phyloP scores from a whole-genome alignment of 1,139 yeast species.

The Saccharomyces hybrid region DNA sequence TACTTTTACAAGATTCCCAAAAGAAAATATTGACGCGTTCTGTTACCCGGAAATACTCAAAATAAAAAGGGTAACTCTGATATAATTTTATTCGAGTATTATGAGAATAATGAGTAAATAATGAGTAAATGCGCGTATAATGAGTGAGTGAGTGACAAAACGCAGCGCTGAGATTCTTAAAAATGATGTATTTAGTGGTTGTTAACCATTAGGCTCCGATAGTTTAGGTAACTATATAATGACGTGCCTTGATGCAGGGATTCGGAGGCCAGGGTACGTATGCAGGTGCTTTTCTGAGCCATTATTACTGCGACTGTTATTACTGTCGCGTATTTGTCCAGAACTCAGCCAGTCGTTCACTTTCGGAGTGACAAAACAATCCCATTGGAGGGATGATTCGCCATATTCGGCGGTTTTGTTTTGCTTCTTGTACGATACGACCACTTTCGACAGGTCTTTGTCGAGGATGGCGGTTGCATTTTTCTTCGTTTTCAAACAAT shows the following conservation, averaged over 20 bases:
- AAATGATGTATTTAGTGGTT: not conserved
- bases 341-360: not conserved
- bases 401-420: not conserved
- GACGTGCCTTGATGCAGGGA: not conserved
- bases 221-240: not conserved
- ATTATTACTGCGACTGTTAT: not conserved
- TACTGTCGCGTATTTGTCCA: conserved; percentile 2
- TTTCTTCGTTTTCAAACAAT: conserved; percentile 6
- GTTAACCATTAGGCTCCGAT: not conserved
- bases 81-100: no score
- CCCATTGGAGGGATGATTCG: conserved; percentile 4
- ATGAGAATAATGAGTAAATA: not conserved
- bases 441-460: not conserved
- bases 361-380: conserved; percentile 1
- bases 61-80: not conserved
- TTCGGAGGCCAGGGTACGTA: not conserved
- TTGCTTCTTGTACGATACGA: conserved; percentile 1
- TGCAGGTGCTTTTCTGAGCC: not conserved
- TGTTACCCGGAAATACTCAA: not conserved
- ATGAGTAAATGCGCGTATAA: not conserved
- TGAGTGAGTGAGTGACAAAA: not conserved
- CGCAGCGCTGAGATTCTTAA: not conserved
- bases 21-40: not conserved
- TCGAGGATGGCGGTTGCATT: conserved; percentile 1
- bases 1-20: not conserved